phyloP scores from a whole-genome alignment of 2,329 filamentous ascomycete species.

The Aspergillus sp. region DNA sequence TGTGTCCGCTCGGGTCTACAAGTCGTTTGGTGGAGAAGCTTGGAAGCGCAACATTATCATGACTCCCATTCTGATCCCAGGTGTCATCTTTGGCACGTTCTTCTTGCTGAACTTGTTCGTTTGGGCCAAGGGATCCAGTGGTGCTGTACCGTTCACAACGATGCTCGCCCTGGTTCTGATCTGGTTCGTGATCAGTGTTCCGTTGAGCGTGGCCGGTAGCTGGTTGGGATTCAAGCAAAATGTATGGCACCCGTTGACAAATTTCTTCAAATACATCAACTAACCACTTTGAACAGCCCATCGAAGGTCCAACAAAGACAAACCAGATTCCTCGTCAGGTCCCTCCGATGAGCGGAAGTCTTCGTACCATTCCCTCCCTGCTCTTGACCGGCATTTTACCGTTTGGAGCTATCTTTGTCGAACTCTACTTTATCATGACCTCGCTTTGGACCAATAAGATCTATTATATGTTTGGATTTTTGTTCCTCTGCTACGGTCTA shows the following conservation, averaged over 20 bases:
- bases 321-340: slow-evolving; percentile 99
- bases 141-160: slow-evolving; percentile 91
- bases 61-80: slow-evolving; percentile 81
- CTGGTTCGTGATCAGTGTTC: slow-evolving; percentile 96
- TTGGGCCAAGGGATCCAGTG: slow-evolving; percentile 87
- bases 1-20: slow-evolving; percentile 84
- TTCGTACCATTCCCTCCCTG: slow-evolving; percentile 83
- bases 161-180: slow-evolving; percentile 92
- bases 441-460: slow-evolving; percentile 98
- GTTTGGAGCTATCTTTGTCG: slow-evolving; percentile 95
- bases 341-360: slow-evolving; percentile 75
- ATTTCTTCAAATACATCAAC: background rate
- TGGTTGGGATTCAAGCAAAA: slow-evolving; percentile 85
- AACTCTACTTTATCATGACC: slow-evolving; percentile 99
- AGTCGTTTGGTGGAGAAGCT: slow-evolving; percentile 82
- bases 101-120: slow-evolving; percentile 96
- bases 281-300: slow-evolving; percentile 36
- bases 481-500: slow-evolving; percentile 94
- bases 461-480: slow-evolving; percentile 99
- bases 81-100: slow-evolving; percentile 79
- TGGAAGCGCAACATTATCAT: slow-evolving; percentile 93
- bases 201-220: slow-evolving; percentile 81
- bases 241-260: slow-evolving; percentile 24
- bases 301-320: slow-evolving; percentile 80
- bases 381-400: slow-evolving; percentile 87